Conservation (phyloP, 2,329 filamentous ascomycete species). For the Remersonia thermophila region DNA sequence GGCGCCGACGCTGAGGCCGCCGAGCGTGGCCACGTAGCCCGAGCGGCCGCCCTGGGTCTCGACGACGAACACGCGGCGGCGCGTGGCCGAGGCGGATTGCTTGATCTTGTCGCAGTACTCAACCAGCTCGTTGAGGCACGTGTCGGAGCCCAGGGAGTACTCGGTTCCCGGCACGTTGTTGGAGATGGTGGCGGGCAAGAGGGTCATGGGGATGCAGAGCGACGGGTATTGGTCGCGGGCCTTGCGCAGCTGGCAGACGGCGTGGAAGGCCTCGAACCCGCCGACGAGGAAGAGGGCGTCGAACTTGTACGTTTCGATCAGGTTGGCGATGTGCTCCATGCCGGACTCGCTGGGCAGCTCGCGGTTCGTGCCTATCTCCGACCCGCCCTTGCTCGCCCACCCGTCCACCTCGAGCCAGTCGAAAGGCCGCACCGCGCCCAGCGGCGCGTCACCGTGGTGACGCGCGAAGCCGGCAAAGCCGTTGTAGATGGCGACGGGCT, state of each 20-base stretch:
- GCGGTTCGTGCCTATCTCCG: constrained; percentile 95
- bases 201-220: constrained; percentile 82
- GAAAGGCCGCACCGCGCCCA: constrained; percentile 74
- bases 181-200: constrained; percentile 92
- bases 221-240: constrained; percentile 66
- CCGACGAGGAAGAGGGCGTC: constrained; percentile 87
- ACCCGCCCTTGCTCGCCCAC: constrained; percentile 94
- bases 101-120: constrained; percentile 96
- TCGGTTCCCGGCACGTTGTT: constrained; percentile 98
- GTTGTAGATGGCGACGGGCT: constrained; percentile 86
- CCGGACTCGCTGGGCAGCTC: constrained; percentile 78
- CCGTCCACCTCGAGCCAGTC: constrained; percentile 88
- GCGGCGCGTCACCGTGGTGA: constrained; percentile 72
- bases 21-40: constrained; percentile 85
- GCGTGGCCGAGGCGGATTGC: constrained; percentile 87
- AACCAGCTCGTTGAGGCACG: constrained; percentile 88
- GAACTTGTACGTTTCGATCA: constrained; percentile 77
- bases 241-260: constrained; percentile 75
- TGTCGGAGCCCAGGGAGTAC: constrained; percentile 93
- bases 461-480: constrained; percentile 89
- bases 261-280: constrained; percentile 93
- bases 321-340: constrained; percentile 67
- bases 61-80: constrained; percentile 90
- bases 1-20: constrained; percentile 82
- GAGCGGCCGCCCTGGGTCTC: constrained; percentile 94